Evolutionary conservation across 768 basidiomycete genomes (phyloP), one percentile per base, ranked within the genome.

Genomic region (Boletus vermiculosoides): DNA sequence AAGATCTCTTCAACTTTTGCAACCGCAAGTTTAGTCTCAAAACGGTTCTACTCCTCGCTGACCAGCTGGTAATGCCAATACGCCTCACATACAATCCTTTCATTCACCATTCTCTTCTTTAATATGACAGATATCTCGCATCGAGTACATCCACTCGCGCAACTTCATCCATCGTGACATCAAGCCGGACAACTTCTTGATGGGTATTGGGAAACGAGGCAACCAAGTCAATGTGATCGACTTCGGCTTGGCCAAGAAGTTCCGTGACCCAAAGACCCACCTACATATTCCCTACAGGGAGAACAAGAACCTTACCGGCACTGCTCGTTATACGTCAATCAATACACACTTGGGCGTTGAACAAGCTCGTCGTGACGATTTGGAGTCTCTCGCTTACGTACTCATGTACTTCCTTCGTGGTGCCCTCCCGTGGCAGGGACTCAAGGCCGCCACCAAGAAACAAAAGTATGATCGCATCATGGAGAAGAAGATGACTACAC

Each of bases 401-500:
- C 85, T 99, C 65, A 98, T 99, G 96, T 99, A 99, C 81, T 99
- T 99, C 85, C 88, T 99, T 62, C 94, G 96, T 62, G 97, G 96
- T 48, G 89, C 93, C 55, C 85, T 99, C 44, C 96, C 96, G 33
- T 99, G 96, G 96, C 97, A 99, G 75, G 97, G 97, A 57, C 85
- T 99, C 72, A 99, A 99, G 80, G 97, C 97, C 58, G 96, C 96
- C 40, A 99, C 97, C 57, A 99, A 99, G 92, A 99, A 99, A 85
- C 97, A 99, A 83, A 99, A 99, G 80, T 98, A 98, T 75, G 97
- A 98, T 76, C 89, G 97, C 58, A 99, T 99, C 79, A 99, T 99
- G 97, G 97, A 99, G 79, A 99, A 99, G 86, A 99, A 99, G 86
- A 98, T 99, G 94, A 98, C 97, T 37, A 97, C 94, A 0, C 92